Conservation (phyloP, 352 stramenopile genomes). For the Pythium monospermum region DNA sequence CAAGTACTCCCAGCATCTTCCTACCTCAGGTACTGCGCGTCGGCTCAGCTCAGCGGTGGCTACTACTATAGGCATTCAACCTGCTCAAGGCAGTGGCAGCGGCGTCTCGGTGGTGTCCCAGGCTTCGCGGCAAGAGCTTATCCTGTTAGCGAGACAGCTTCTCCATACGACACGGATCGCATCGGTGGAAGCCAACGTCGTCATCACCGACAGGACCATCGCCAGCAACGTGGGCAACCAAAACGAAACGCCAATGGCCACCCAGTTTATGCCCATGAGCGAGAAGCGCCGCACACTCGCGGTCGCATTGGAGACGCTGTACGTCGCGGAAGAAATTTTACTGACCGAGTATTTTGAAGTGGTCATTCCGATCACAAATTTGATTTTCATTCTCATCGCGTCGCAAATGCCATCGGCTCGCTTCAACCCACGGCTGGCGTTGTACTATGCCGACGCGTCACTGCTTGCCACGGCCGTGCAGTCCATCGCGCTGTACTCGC, state of each 20-base stretch:
- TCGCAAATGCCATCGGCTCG: slow-evolving; percentile 1
- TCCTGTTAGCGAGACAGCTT: slow-evolving; percentile 3
- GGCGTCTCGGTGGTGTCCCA: not conserved
- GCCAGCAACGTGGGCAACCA: not conserved
- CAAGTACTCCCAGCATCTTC: not conserved
- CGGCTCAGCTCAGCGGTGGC: not conserved
- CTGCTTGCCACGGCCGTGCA: not conserved
- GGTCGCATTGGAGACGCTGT: slow-evolving; percentile 3
- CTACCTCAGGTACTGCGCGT: not conserved
- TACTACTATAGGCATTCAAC: not conserved
- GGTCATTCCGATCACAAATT: too few relatives aligned
- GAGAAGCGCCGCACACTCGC: slow-evolving; percentile 1
- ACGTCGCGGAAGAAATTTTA: slow-evolving; percentile 3
- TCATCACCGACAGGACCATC: not conserved
- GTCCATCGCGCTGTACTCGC: slow-evolving; percentile 7
- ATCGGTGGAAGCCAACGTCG: not conserved
- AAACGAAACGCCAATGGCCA: not conserved
- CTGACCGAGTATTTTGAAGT: too few relatives aligned
- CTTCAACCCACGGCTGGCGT: slow-evolving; percentile 5
- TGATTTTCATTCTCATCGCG: too few relatives aligned
- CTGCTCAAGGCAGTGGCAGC: not conserved
- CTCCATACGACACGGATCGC: not conserved
- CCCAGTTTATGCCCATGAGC: not conserved
- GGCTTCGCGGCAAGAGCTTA: not conserved
- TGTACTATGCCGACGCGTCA: not conserved